Evolutionary conservation across 371 early-diverging fungal genomes (phyloP).

Genomic region (Syncephalastrum monosporum): DNA sequence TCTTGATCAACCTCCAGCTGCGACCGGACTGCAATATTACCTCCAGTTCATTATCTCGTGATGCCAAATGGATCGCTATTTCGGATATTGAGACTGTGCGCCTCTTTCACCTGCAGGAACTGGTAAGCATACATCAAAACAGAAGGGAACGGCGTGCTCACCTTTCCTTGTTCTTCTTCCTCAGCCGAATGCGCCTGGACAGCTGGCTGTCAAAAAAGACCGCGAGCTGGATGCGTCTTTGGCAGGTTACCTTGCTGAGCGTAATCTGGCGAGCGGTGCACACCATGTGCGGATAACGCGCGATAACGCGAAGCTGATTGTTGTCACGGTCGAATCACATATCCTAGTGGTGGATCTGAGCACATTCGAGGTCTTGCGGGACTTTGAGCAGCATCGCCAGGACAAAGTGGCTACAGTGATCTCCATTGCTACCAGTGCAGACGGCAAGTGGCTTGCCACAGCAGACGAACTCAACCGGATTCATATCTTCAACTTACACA

Average conservation of each 20-base stretch:
- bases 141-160: neutral
- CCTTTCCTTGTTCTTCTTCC: neutral
- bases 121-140: constrained; percentile 31
- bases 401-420: constrained; percentile 56
- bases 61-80: constrained; percentile 84
- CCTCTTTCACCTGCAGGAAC: constrained; percentile 65
- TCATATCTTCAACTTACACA: constrained; percentile 76
- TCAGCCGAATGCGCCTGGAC: constrained; percentile 33
- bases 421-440: constrained; percentile 70
- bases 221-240: constrained; percentile 44
- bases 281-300: constrained; percentile 69
- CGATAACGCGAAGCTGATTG: constrained; percentile 60
- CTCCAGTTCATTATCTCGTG: constrained; percentile 76
- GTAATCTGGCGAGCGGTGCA: constrained; percentile 47
- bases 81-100: constrained; percentile 75
- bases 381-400: constrained; percentile 63
- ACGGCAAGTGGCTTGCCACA: constrained; percentile 81
- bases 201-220: constrained; percentile 53
- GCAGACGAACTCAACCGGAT: constrained; percentile 76
- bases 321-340: constrained; percentile 65
- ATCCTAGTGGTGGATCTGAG: constrained; percentile 65
- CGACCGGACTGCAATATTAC: constrained; percentile 64
- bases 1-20: constrained; percentile 62
- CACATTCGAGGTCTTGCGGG: constrained; percentile 52
- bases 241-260: constrained; percentile 27